These are phyloP conservation scores for Stachybotrys echinatus DNA, from an alignment of 2,329 filamentous ascomycete species.

Conservation along the genomic window DNA sequence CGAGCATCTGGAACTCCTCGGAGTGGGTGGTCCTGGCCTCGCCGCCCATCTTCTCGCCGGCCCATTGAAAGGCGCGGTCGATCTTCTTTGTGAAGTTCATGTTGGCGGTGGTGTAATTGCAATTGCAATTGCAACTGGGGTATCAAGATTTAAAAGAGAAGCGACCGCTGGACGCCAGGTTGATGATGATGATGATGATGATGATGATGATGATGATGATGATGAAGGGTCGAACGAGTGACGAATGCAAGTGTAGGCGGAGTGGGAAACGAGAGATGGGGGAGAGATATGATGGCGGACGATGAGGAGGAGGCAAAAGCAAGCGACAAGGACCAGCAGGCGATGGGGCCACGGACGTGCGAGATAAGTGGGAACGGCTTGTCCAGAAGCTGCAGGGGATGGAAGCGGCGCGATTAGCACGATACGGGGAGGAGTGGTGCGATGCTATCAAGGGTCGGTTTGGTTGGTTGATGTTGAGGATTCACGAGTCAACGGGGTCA, in stretches of 20 bases:
- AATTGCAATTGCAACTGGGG: no score
- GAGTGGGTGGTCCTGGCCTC: slow-evolving; percentile 83
- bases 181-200: background rate
- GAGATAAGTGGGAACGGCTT: background rate
- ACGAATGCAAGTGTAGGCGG: no score
- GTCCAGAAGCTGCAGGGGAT: background rate
- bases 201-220: background rate
- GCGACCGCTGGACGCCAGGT: background rate
- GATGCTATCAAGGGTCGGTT: no score
- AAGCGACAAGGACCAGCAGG: background rate
- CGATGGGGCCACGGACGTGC: background rate
- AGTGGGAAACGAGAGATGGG: background rate
- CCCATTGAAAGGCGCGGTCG: slow-evolving; percentile 96
- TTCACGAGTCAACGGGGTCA: background rate
- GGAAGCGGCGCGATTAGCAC: background rate
- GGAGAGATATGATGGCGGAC: background rate
- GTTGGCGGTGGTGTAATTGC: slow-evolving; percentile 8
- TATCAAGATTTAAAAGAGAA: background rate
- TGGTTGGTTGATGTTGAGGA: no score
- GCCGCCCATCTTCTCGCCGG: slow-evolving; percentile 90
- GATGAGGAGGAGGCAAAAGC: background rate
- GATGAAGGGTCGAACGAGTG: background rate
- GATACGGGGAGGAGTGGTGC: background rate
- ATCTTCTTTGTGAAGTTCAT: slow-evolving; percentile 75
- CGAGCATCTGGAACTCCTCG: slow-evolving; percentile 86